Base-by-base conservation (phyloP, 2,329 filamentous ascomycete genomes). In the Pseudonectria foliicola region DNA sequence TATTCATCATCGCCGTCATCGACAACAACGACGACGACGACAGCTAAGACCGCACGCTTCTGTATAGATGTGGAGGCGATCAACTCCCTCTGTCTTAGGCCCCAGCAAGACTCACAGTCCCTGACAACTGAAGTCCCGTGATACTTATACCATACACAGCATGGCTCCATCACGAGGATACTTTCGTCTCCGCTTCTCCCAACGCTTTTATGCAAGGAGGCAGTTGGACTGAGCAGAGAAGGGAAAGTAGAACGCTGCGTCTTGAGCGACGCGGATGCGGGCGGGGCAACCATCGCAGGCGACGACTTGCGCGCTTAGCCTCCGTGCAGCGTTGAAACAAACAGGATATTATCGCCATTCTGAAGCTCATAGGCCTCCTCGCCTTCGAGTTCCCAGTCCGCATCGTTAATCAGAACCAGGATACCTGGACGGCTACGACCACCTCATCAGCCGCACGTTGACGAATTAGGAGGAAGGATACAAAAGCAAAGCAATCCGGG, bases 321-420 rank as follows among this genome's bases (percentile, higher is more conserved):
- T 38, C 92, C 92, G 60, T 98, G 92, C 42, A 98, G 70, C 13
- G 92, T 98, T 42, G 89, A 95, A 43, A 98, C 89, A 64, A 98
- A 98, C 46, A 96, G 70, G 49, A 98, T 85, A 56, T 85, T 90
- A 66, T 98, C 92, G 39, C 80, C 75, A 42, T 70, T 63, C 62
- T 90, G 80, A 38, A 98, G 65, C 62, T 88, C 81, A 57, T 96
- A 96, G 46, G 79, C 74, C 56, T 92, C 88, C 63, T 96, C 90
- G 13, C 89, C 92, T 63, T 96, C 92, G 10, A 98, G 75, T 61
- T 96, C 92, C 92, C 92, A 98, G 60, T 98, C 92, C 16, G 88
- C 86, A 52, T 98, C 92, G 57, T 98, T 98, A 61, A 98, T 94
- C 38, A 98, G 72, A 18, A 95, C 90, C 28, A 98, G 75, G 59